Conservation (phyloP, 75 land plant species). For the Sequoia sempervirens region DNA sequence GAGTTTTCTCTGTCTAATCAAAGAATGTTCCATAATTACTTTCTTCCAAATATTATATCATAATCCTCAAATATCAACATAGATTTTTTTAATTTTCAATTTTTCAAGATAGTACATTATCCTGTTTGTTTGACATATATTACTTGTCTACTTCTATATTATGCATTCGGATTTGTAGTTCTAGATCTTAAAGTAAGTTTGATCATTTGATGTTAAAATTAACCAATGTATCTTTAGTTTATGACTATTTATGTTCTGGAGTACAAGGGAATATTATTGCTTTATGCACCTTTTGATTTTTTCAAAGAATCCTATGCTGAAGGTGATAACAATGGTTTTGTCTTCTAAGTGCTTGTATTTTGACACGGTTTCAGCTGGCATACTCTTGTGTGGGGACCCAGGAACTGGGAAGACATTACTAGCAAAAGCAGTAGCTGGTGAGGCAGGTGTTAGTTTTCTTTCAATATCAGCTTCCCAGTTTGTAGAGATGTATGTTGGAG, state of each 20-base stretch:
- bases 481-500: constrained; percentile 99
- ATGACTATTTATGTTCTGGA: not conserved
- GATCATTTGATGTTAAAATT: not conserved
- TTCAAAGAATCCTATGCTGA: not conserved
- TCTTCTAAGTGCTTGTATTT: not conserved
- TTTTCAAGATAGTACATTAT: not conserved
- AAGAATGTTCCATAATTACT: not conserved
- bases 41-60: not conserved
- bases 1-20: too few species aligned
- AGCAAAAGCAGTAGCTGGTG: constrained; percentile 99
- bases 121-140: not conserved
- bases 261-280: not conserved
- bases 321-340: not conserved
- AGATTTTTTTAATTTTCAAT: not conserved
- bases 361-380: constrained; percentile 66
- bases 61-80: not conserved
- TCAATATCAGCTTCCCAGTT: constrained; percentile 98
- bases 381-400: constrained; percentile 96
- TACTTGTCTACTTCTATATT: not conserved
- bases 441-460: constrained; percentile 96
- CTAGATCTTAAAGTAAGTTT: not conserved
- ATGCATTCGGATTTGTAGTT: not conserved
- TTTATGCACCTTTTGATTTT: not conserved
- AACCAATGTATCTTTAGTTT: not conserved
- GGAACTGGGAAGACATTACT: constrained; percentile 94